Evolutionary conservation across 768 basidiomycete species (phyloP).

Genomic region (Termitomyces sp.): DNA sequence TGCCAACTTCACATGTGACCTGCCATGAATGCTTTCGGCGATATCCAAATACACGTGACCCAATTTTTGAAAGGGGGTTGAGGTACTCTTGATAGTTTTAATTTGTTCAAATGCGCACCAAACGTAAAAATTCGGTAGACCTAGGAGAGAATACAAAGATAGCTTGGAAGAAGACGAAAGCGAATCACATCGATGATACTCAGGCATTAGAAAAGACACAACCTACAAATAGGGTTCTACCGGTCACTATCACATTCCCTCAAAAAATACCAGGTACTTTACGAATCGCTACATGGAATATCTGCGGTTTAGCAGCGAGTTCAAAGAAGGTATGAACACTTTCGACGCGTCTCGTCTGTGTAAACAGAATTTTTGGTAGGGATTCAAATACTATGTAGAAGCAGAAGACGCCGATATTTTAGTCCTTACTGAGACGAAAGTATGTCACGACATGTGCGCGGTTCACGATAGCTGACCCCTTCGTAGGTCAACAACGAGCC

Average conservation of each 20-base stretch:
- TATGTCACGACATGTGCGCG: conserved; percentile 11
- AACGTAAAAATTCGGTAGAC: conserved; percentile 17
- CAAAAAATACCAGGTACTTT: conserved; percentile 38
- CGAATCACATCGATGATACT: neutral
- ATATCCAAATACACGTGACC: too few species aligned
- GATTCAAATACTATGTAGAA: conserved; percentile 76
- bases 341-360: neutral
- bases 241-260: conserved; percentile 54
- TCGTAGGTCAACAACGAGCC: conserved; percentile 66
- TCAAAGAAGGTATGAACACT: conserved; percentile 60
- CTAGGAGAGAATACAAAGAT: conserved; percentile 19
- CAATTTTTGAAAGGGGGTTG: too few species aligned
- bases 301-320: conserved; percentile 69
- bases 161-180: conserved; percentile 10
- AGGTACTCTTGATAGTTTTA: too few species aligned
- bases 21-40: too few species aligned
- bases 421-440: conserved; percentile 85
- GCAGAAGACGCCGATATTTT: conserved; percentile 85
- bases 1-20: too few species aligned
- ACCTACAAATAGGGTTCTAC: conserved; percentile 70
- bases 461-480: neutral
- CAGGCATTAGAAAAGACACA: conserved; percentile 36
- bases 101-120: neutral
- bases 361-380: conserved; percentile 30
- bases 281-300: conserved; percentile 71